A percentile compares a stretch with the other conserved stretches of the same genome.
Conservation (phyloP, 2,329 filamentous ascomycete species). For the Paraphoma sp. region DNA sequence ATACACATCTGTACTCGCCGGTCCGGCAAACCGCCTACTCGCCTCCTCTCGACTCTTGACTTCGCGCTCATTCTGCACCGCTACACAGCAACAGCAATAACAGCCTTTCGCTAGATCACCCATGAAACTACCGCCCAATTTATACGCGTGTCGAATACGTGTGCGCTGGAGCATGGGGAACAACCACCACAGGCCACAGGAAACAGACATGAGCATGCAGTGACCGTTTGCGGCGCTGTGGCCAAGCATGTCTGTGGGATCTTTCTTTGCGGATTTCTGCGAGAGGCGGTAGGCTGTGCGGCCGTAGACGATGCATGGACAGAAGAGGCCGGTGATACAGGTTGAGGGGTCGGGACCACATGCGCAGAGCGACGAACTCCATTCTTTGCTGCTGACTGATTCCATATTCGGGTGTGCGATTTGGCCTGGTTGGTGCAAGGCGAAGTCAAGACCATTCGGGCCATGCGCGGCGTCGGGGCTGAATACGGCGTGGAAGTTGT, state of each 20-base stretch:
- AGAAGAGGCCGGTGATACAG: slow-evolving; percentile 49
- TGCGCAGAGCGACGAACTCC: slow-evolving; percentile 43
- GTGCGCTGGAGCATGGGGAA: slow-evolving; percentile 48
- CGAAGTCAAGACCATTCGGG: slow-evolving; percentile 47
- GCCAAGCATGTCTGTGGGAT: slow-evolving; percentile 50
- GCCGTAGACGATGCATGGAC: slow-evolving; percentile 54
- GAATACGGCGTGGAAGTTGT: slow-evolving; percentile 41
- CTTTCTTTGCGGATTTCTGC: slow-evolving; percentile 45
- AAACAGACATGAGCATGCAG: slow-evolving; percentile 47
- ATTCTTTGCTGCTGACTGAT: slow-evolving; percentile 26
- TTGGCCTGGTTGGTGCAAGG: slow-evolving; percentile 48
- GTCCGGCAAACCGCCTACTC: slow-evolving; percentile 45
- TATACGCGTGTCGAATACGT: slow-evolving; percentile 52
- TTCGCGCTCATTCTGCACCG: slow-evolving; percentile 56
- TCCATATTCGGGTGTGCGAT: slow-evolving; percentile 53
- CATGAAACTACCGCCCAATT: slow-evolving; percentile 46
- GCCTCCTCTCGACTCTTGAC: slow-evolving; percentile 53
- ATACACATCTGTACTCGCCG: slow-evolving; percentile 44
- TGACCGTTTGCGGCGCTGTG: slow-evolving; percentile 46
- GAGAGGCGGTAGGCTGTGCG: slow-evolving; percentile 53
- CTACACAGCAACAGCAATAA: slow-evolving; percentile 52
- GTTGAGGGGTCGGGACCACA: slow-evolving; percentile 45
- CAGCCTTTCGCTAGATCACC: slow-evolving; percentile 45
- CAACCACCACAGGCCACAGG: slow-evolving; percentile 48
- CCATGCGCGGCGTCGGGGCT: slow-evolving; percentile 45